These are phyloP conservation scores for Mortierella sp. DNA, from an alignment of 371 early-diverging fungal genomes.

Conservation along the genomic window DNA sequence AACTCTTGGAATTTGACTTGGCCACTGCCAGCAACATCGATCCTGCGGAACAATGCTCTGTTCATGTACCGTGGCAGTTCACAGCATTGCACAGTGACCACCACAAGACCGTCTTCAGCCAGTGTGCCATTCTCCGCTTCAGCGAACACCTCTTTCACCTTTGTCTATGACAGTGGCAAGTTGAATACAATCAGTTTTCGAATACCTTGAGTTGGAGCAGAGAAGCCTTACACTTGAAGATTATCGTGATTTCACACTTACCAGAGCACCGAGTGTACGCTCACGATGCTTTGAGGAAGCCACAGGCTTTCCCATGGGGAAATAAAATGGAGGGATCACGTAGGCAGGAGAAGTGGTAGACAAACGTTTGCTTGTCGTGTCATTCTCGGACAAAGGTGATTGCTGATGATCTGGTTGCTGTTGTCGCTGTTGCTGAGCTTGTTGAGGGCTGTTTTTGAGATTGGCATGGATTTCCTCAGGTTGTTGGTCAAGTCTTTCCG, in stretches of 20 bases:
- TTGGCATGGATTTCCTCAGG: conserved; percentile 18
- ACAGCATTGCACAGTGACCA: conserved; percentile 64
- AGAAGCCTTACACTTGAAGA: no score
- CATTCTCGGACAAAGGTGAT: conserved; percentile 8
- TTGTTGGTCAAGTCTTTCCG: conserved; percentile 8
- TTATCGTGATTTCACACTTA: conserved; percentile 15
- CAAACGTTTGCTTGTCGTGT: background rate
- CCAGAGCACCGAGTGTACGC: conserved; percentile 44
- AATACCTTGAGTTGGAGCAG: no score
- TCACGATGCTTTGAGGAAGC: conserved; percentile 43
- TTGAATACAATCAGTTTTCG: background rate
- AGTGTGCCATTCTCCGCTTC: conserved; percentile 45
- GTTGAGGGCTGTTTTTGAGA: conserved; percentile 27
- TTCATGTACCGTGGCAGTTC: conserved; percentile 71
- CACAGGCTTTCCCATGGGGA: conserved; percentile 56
- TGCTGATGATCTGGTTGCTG: conserved; percentile 1
- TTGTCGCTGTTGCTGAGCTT: conserved; percentile 2
- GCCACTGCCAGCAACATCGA: conserved; percentile 38
- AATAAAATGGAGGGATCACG: conserved; percentile 58
- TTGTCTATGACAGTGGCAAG: conserved; percentile 9
- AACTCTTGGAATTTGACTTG: conserved; percentile 38
- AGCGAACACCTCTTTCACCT: conserved; percentile 43
- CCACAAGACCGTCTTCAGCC: conserved; percentile 60
- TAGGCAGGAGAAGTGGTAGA: conserved; percentile 1
- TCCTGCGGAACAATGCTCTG: conserved; percentile 67